These are phyloP conservation scores for Exophiala sideris DNA, from an alignment of 2,329 filamentous ascomycete genomes.

Conservation along the genomic window DNA sequence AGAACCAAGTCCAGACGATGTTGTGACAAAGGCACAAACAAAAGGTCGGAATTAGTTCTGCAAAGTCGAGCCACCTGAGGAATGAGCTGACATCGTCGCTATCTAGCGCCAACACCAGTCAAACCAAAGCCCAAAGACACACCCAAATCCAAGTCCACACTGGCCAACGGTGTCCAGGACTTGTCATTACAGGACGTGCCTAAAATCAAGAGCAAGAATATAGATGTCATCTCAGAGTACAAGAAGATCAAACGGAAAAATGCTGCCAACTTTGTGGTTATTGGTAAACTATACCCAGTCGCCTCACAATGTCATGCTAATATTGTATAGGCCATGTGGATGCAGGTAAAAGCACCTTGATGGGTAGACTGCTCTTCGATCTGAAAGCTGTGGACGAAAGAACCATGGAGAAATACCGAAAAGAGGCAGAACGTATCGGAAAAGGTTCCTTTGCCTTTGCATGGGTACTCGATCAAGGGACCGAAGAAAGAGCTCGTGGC, in stretches of 20 bases:
- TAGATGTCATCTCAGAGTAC: slow-evolving; percentile 80
- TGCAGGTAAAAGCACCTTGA: slow-evolving; percentile 94
- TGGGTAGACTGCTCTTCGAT: slow-evolving; percentile 90
- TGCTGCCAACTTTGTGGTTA: slow-evolving; percentile 85
- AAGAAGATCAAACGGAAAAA: slow-evolving; percentile 72
- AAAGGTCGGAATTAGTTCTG: slow-evolving; percentile 58
- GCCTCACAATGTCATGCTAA: slow-evolving; percentile 18
- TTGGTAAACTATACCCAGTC: slow-evolving; percentile 58
- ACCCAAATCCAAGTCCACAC: slow-evolving; percentile 18
- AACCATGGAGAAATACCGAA: slow-evolving; percentile 81
- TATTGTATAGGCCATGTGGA: slow-evolving; percentile 76
- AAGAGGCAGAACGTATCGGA: slow-evolving; percentile 85
- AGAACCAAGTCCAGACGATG: slow-evolving; percentile 86
- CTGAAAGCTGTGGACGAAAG: slow-evolving; percentile 83
- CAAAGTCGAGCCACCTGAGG: slow-evolving; percentile 32
- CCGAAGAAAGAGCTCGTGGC: slow-evolving; percentile 82
- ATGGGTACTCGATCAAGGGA: slow-evolving; percentile 92
- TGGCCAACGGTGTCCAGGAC: slow-evolving; percentile 48
- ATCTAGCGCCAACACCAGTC: slow-evolving; percentile 33
- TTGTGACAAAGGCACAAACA: slow-evolving; percentile 81
- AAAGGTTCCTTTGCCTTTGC: slow-evolving; percentile 95
- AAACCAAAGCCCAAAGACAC: slow-evolving; percentile 40
- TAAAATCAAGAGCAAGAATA: slow-evolving; percentile 66
- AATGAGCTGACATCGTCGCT: slow-evolving; percentile 31
- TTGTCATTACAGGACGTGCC: slow-evolving; percentile 50